A percentile compares a stretch with the other conserved stretches of the same genome.
Conservation (phyloP, 163 green algal genomes). For the Coccomyxa subellipsoidea region DNA sequence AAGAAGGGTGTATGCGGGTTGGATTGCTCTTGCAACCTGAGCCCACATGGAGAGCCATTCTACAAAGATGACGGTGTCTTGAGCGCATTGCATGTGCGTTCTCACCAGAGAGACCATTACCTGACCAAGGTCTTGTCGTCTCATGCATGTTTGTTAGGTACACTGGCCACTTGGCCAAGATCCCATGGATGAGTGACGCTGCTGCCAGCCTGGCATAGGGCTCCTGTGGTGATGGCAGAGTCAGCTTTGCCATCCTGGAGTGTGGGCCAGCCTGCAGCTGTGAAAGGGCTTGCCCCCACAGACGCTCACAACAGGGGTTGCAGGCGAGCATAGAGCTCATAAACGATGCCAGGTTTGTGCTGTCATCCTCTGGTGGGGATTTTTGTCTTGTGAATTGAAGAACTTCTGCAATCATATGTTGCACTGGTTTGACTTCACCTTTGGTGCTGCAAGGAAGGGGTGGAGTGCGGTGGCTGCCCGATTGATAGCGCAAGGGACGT, state of each 20-base stretch:
- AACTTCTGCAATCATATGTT: not conserved
- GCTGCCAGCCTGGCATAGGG: not conserved
- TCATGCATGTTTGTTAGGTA: too few species aligned
- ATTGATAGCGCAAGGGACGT: conserved; percentile 24
- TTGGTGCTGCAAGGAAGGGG: conserved; percentile 27
- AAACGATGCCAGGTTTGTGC: conserved; percentile 26
- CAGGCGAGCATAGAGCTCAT: conserved; percentile 2
- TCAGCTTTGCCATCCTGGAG: conserved; percentile 6
- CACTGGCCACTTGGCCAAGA: too few species aligned
- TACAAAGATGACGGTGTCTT: not conserved
- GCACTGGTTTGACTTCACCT: not conserved
- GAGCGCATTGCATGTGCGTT: not conserved
- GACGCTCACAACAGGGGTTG: conserved; percentile 18
- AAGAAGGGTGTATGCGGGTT: not conserved
- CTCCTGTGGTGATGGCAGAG: not conserved
- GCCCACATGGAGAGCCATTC: not conserved
- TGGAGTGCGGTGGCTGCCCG: conserved; percentile 32
- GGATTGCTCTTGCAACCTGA: not conserved
- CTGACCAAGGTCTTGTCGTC: too few species aligned
- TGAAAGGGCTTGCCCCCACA: conserved; percentile 9
- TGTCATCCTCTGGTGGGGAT: conserved; percentile 17
- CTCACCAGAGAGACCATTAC: too few species aligned
- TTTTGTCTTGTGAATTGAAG: not conserved
- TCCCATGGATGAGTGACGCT: not conserved
- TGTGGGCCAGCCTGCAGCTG: conserved; percentile 45